Conservation (phyloP, 1,284 basidiomycete genomes). For the Phaffia rhodozyma region DNA sequence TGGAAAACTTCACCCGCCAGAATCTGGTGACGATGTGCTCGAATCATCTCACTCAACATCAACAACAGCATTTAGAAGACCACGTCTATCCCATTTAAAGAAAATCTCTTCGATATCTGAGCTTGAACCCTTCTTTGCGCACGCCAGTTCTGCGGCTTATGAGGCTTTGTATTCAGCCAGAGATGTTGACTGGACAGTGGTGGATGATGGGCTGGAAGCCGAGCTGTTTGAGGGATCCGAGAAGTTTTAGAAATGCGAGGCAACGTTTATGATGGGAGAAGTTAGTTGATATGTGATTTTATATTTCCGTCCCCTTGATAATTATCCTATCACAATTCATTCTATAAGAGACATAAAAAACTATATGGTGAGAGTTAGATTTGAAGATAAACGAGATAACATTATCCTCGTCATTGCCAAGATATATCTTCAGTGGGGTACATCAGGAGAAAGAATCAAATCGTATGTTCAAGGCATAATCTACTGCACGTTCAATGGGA, state of each 20-base stretch:
- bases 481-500: too few species aligned
- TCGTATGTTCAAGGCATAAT: too few species aligned
- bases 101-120: slow-evolving; percentile 70
- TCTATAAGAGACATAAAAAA: too few species aligned
- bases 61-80: slow-evolving; percentile 45
- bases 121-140: slow-evolving; percentile 72
- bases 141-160: slow-evolving; percentile 74
- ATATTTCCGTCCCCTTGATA: too few species aligned
- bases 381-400: too few species aligned
- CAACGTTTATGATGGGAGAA: too few species aligned
- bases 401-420: too few species aligned
- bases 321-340: not conserved
- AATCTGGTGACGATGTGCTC: not conserved
- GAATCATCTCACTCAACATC: not conserved
- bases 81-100: slow-evolving; percentile 53
- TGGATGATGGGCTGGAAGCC: slow-evolving; percentile 62
- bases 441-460: too few species aligned
- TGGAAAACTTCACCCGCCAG: slow-evolving; percentile 7
- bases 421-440: too few species aligned
- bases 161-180: slow-evolving; percentile 70
- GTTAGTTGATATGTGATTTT: not conserved
- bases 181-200: slow-evolving; percentile 67
- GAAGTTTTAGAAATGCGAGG: not conserved
- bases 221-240: slow-evolving; percentile 66
- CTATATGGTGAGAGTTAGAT: too few species aligned